Evolutionary conservation across 129 eudicot species (phyloP), one percentile per base, ranked within the genome.

Genomic region (Centrapalus pauciflorus): DNA sequence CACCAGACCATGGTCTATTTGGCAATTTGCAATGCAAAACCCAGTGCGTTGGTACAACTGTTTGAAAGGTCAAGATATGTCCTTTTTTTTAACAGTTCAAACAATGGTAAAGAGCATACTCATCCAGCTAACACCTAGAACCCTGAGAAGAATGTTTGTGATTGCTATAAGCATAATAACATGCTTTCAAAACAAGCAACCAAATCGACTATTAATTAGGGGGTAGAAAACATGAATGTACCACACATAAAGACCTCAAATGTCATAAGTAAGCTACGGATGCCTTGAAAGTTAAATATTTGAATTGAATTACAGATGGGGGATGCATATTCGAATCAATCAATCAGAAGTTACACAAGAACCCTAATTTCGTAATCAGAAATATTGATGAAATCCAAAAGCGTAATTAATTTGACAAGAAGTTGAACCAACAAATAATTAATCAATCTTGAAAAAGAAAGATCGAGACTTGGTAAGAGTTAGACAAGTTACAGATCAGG

Each of bases 331-430:
- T 64, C 19, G 25, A 67, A 2, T 12, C 27, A 25, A 11, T 24
- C 20, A 12, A 32, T 49, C 24, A 37, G 14, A 29, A 23, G 7
- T 16, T 24, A 14, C 62, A 34, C 4, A 27, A 35, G 60, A 73
- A 55, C 72, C 73, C 73, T 74, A 66, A 74, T 56, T 65, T 43
- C 16, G 19, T 20, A 66, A 56, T 54, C 14, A 11, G 27, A 20
- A n/a, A 43, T 64, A 64, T 41, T 49, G 27, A 74, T 14, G 33
- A 32, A 45, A 72, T 32, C 62, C 3, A 26, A 25, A 33, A 2
- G 51, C 29, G 28, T 10, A 43, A 56, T 58, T 58, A 46, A 60
- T 33, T n/a, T 8, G 4, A 55, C 0, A 61, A 63, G n/a, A 19
- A 52, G 64, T 28, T 51, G 17, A 35, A 74, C 0, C 4, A 32